phyloP scores from a whole-genome alignment of 352 stramenopile genomes.

The Phytophthora crassamura region DNA sequence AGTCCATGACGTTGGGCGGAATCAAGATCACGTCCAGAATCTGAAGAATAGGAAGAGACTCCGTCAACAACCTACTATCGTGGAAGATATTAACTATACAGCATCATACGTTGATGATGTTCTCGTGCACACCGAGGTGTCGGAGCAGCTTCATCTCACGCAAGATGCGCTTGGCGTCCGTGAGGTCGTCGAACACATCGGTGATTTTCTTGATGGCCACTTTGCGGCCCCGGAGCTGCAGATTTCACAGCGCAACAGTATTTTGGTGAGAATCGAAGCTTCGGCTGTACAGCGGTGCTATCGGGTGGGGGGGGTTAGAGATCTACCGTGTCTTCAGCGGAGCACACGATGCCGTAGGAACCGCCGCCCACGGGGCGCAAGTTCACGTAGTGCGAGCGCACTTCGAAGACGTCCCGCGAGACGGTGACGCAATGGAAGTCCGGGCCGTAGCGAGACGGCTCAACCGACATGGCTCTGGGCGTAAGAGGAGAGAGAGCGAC shows the following conservation, averaged over 20 bases:
- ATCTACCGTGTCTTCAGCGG: constrained; percentile 89
- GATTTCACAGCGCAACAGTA: constrained; percentile 2
- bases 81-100: constrained; percentile 4
- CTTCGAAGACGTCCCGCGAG: constrained; percentile 84
- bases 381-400: constrained; percentile 84
- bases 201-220: constrained; percentile 95
- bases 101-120: constrained; percentile 84
- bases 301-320: not conserved
- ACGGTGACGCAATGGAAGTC: constrained; percentile 87
- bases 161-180: constrained; percentile 93
- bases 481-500: not conserved
- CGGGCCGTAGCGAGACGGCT: constrained; percentile 78
- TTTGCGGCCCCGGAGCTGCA: constrained; percentile 80
- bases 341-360: constrained; percentile 94
- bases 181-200: constrained; percentile 92
- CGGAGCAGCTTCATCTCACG: constrained; percentile 94
- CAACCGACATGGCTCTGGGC: constrained; percentile 57
- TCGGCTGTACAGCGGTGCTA: not conserved
- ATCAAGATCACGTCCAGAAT: constrained; percentile 87
- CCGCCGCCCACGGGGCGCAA: constrained; percentile 81
- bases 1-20: constrained; percentile 86
- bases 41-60: constrained; percentile 33
- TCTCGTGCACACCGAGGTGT: constrained; percentile 92
- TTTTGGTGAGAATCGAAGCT: constrained; percentile 10
- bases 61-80: not conserved